Base-by-base conservation (phyloP, 192 early-diverging fungal genomes). In the Linnemannia exigua region DNA sequence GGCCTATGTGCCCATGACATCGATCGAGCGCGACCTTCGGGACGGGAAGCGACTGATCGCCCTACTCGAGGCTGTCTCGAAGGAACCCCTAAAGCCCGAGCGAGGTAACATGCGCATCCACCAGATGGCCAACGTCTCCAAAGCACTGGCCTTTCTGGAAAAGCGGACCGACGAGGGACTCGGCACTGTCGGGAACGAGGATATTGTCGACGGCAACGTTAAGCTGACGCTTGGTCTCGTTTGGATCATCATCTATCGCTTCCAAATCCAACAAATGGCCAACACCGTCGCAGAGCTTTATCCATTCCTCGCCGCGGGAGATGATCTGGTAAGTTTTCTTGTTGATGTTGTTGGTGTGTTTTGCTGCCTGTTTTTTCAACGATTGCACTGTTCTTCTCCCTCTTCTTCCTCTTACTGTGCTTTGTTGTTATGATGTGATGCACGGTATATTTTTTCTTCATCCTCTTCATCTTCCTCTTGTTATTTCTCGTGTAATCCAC, bases 41-140 rank as follows among this genome's bases (percentile, higher is more conserved):
- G 91, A 93, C 67, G 95, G 95, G 33, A 94, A 95, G 74, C 92
- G 90, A 51, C 88, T 96, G 44, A 90, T 96, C 46, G 90, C 93
- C 71, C 87, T 96, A 17, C 89, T 96, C 7, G 90, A 91, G 77
- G 91, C 92, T 48, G 92, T 96, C 63, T 92, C 94, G n/a, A 92
- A 94, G 54, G 95, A 96, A 80, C 91, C 89, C 1, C 88, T 95
- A 14, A 92, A 91, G 67, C 94, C 92, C 72, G 95, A 95, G 82
- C 75, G 88, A 67, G 91, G 93, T 74, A 93, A 92, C 81, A 89
- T 96, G 82, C 91, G 95, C n/a, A 94, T 96, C 69, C 95, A 96
- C 75, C 95, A 95, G 74, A 91, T 96, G 50, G 92, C 95, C 46
- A 96, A 96, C 74, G 88, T 93, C 51, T 92, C 93, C 87, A 95